Evolutionary conservation across 805 yeast genomes (phyloP), one percentile per base, ranked within the genome.

Genomic region (Teunomyces funiuensis): DNA sequence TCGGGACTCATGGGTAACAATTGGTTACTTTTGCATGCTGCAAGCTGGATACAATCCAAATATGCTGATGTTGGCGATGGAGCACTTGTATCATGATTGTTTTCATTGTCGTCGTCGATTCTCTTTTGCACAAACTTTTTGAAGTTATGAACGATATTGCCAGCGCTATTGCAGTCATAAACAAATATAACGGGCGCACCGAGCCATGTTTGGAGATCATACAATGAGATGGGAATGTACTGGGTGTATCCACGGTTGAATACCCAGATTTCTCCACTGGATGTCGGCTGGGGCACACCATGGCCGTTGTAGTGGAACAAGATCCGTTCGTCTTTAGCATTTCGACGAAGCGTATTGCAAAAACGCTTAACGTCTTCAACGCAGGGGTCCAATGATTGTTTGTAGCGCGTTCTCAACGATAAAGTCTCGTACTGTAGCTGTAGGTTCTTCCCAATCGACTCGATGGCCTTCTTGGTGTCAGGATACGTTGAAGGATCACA

Each of bases 151-250:
- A 93, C 86, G 39, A 93, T 89, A 61, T 89, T 85, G 1, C 97
- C 99, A 0, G 99, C 97, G 44, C 87, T 85, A 53, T 84, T 87
- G 60, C 98, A 89, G 65, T 93, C 99, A 61, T 85, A 89, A 33
- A 91, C 97, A 63, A 85, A 90, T 14, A 93, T 85, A 40, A 95
- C 91, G 0, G 99, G 99, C 1, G 97, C 97, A 7, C 99, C 99
- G 8, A 93, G 69, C 99, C 99, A 93, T 3, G 95, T 83, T 55
- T 93, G 99, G 36, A 93, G 69, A 56, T 93, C 99, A 61, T 87
- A 89, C n/a, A 93, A 66, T 7, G 96, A 87, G 1, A 93, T 93
- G 0, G 99, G 99, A 44, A 93, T 93, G 60, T 93, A 93, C 65
- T 93, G 99, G 1, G 99, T 93, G 60, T 90, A 93, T 1, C 96